phyloP scores from a whole-genome alignment of 768 basidiomycete species.

The Boletus rex-veris region DNA sequence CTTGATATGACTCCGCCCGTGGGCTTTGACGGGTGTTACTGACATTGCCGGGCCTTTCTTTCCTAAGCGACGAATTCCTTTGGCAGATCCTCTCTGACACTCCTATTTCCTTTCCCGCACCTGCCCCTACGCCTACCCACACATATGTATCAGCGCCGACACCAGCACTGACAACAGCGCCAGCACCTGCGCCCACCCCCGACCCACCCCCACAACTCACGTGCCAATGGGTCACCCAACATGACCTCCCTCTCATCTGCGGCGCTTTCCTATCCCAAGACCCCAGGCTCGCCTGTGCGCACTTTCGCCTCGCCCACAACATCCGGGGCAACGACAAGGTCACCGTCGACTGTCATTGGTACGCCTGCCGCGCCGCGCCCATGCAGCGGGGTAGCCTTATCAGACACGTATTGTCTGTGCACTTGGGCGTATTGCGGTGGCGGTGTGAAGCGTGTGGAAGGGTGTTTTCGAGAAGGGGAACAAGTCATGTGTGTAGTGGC shows the following conservation, averaged over 20 bases:
- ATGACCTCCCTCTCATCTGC: neutral
- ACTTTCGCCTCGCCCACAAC: slow-evolving; percentile 15
- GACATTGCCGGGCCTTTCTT: neutral
- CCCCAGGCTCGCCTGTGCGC: slow-evolving; percentile 4
- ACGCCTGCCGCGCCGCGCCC: slow-evolving; percentile 8
- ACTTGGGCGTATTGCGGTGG: slow-evolving; percentile 17
- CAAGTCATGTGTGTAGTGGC: slow-evolving; percentile 8
- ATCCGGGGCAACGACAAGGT: slow-evolving; percentile 20
- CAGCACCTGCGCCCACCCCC: neutral
- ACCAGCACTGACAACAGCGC: neutral
- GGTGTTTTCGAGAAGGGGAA: slow-evolving; percentile 19
- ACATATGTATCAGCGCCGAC: neutral
- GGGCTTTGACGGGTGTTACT: neutral
- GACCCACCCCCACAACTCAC: neutral
- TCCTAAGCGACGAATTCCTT: slow-evolving; percentile 17
- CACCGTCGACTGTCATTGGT: slow-evolving; percentile 9
- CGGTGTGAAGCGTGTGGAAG: slow-evolving; percentile 10
- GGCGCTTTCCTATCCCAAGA: slow-evolving; percentile 6
- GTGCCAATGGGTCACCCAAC: slow-evolving; percentile 12
- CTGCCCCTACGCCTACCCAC: neutral
- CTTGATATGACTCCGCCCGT: neutral
- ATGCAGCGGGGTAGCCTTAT: slow-evolving; percentile 24
- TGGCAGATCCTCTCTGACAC: slow-evolving; percentile 1
- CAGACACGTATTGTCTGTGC: slow-evolving; percentile 17
- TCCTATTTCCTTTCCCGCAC: neutral